Evolutionary conservation across 768 basidiomycete species (phyloP), one percentile per base, ranked within the genome.

Genomic region (Cystofilobasidium capitatum): DNA sequence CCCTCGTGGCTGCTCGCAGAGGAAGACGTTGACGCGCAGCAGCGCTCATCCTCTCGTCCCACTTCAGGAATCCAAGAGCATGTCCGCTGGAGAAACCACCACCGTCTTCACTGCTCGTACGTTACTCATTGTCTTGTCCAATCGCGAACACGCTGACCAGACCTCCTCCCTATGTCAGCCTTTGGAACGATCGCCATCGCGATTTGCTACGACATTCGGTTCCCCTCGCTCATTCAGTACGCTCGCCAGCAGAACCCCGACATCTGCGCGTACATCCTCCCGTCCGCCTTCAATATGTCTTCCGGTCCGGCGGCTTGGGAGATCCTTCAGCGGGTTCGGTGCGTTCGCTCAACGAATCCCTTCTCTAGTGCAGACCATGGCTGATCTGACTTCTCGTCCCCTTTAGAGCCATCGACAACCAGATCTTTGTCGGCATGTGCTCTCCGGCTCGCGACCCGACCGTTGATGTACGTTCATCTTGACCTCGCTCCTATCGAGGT

Each of bases 181-280:
- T 71, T 71, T 29, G 70, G 68, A 3, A 69, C 63, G 10, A 65
- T 71, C 20, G 70, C 63, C 24, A n/a, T 64, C 2, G 71, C 71
- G 24, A 71, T 71, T 20, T 71, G 71, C 65, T 71, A 44, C 42
- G 71, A 71, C 63, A 70, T 71, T 42, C 68, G 71, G 12, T 71
- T 71, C 57, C 69, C 57, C 1, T 29, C 39, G 59, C 35, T 71
- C 2, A 16, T 69, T n/a, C 13, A 60, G 12, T 42, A 49, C 24
- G 33, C 63, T 12, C 60, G 59, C 24, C 17, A 58, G 5, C n/a
- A 55, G 0, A 8, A 64, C 47, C 71, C 68, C 20, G 51, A 59
- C 58, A 51, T 69, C 31, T 68, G 61, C 47, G 70, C 70, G 1
- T 68, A 54, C 62, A 33, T 71, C 13, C 40, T 68, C 12, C 70